Conservation (phyloP, 2,329 filamentous ascomycete genomes). For the Coniochaeta prunicola region DNA sequence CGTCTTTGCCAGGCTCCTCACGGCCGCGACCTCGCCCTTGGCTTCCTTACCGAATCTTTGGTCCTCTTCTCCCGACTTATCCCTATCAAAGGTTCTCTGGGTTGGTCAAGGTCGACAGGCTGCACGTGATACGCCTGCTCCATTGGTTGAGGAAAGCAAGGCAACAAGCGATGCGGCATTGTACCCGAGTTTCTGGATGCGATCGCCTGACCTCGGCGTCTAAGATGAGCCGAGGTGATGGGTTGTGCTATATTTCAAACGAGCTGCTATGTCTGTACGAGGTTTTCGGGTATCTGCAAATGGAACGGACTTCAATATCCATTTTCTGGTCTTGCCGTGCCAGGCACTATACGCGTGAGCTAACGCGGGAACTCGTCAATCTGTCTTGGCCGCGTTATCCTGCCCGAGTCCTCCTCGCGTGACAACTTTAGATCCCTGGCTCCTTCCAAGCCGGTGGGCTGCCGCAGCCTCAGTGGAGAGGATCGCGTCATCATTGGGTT, state of each 20-base stretch:
- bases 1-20: background rate
- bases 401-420: background rate
- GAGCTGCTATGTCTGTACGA: conserved; percentile 7
- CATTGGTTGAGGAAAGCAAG: background rate
- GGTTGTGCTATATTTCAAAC: conserved; percentile 16
- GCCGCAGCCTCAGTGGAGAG: background rate
- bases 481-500: conserved; percentile 23
- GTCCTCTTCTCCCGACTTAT: background rate
- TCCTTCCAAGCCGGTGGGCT: background rate
- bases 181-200: conserved; percentile 3
- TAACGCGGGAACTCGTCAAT: background rate
- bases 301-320: background rate
- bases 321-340: background rate
- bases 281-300: conserved; percentile 2
- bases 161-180: conserved; percentile 5
- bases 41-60: background rate
- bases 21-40: background rate
- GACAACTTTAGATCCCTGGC: background rate
- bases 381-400: background rate
- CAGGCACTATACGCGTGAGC: background rate
- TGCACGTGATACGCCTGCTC: background rate
- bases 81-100: background rate
- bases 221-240: background rate
- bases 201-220: background rate
- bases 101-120: background rate